Conservation (phyloP, 2,329 filamentous ascomycete genomes). For the Tolypocladium nubicola region DNA sequence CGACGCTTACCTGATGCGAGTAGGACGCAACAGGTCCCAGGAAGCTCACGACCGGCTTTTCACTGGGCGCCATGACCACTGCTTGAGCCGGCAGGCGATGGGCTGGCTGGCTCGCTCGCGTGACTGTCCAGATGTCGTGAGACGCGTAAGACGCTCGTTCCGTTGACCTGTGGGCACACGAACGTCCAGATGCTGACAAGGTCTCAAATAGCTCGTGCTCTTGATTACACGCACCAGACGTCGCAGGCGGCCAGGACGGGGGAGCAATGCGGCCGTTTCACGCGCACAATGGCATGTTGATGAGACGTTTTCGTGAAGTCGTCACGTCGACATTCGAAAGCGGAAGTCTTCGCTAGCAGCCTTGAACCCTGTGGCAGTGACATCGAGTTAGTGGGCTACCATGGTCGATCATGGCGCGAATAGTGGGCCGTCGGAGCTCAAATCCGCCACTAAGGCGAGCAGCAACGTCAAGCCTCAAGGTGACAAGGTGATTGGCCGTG, state of each 20-base stretch:
- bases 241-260: background rate
- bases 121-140: background rate
- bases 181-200: background rate
- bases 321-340: background rate
- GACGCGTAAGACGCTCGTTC: background rate
- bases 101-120: background rate
- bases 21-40: constrained; percentile 39
- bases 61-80: constrained; percentile 14
- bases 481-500: background rate
- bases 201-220: background rate
- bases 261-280: background rate
- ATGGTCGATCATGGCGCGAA: background rate
- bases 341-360: background rate
- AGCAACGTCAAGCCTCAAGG: background rate
- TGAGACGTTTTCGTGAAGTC: background rate
- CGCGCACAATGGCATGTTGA: background rate
- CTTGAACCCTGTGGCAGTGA: background rate
- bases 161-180: background rate
- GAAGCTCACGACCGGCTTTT: constrained; percentile 34
- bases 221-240: background rate
- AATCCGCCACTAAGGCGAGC: background rate
- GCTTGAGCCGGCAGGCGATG: background rate
- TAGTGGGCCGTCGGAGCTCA: background rate
- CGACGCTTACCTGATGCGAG: constrained; percentile 35
- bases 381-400: background rate